Conservation (phyloP, 257 asterid genomes). For the Capsicum baccatum region DNA sequence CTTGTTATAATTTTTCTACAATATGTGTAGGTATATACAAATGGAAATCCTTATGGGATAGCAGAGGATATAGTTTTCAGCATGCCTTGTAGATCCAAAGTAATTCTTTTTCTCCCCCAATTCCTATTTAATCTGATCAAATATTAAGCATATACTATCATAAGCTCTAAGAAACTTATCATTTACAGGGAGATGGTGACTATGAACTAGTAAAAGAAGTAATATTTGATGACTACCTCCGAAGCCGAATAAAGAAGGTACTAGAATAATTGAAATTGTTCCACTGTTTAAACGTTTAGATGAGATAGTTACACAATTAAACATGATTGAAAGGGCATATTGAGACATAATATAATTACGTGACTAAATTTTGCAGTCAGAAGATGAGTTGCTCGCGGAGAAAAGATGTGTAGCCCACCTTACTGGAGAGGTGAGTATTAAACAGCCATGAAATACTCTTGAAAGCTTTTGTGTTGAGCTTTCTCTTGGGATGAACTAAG, state of each 20-base stretch:
- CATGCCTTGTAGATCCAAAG: conserved; percentile 97
- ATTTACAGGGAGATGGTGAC: conserved; percentile 84
- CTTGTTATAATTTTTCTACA: neutral
- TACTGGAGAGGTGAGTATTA: conserved; percentile 78
- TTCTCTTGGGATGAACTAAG: neutral
- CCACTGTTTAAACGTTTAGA: neutral
- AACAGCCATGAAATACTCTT: neutral
- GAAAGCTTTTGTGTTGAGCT: neutral
- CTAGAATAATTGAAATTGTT: neutral
- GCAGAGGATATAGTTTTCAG: conserved; percentile 91
- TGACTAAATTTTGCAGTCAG: conserved; percentile 63
- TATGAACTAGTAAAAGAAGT: conserved; percentile 91
- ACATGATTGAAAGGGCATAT: neutral
- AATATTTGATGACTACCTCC: conserved; percentile 74
- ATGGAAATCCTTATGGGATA: conserved; percentile 88
- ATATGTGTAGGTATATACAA: conserved; percentile 65
- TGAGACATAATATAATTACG: neutral
- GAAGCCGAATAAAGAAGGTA: conserved; percentile 81
- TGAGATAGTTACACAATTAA: neutral
- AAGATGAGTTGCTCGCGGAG: conserved; percentile 96
- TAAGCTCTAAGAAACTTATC: neutral
- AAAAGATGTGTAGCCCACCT: conserved; percentile 97
- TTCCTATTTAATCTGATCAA: neutral
- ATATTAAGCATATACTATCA: neutral
- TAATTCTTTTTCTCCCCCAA: conserved; percentile 32